Conservation (phyloP, 2,329 filamentous ascomycete genomes). For the Parafenestella ontariensis region DNA sequence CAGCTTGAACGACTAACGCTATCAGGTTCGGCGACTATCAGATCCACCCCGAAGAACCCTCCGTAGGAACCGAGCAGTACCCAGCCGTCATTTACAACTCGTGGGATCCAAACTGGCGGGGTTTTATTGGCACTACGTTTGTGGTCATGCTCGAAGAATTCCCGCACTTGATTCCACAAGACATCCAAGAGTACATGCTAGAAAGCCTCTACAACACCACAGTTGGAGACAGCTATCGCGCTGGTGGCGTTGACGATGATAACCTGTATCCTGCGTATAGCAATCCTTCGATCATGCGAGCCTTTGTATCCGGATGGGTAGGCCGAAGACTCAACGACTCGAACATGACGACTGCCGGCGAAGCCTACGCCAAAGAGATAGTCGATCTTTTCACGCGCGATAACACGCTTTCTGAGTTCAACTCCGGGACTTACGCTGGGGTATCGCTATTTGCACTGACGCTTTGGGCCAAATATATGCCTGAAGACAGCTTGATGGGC, state of each 20-base stretch:
- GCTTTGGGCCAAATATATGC: constrained; percentile 67
- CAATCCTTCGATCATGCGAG: constrained; percentile 69
- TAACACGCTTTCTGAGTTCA: constrained; percentile 68
- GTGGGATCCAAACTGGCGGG: constrained; percentile 71
- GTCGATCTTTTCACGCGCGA: constrained; percentile 63
- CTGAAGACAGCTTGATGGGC: constrained; percentile 61
- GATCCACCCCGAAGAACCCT: constrained; percentile 64
- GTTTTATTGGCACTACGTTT: constrained; percentile 66
- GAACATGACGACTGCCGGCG: constrained; percentile 67
- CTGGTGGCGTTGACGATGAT: constrained; percentile 65
- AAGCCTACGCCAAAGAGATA: constrained; percentile 63
- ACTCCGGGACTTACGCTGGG: constrained; percentile 68
- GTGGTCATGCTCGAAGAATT: constrained; percentile 68
- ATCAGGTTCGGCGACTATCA: constrained; percentile 60
- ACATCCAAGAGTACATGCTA: constrained; percentile 56
- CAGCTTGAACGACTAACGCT: not conserved
- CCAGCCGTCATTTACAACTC: constrained; percentile 60
- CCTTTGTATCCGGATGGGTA: constrained; percentile 66
- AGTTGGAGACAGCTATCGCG: constrained; percentile 67
- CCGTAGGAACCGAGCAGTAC: constrained; percentile 61
- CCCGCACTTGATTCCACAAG: constrained; percentile 53
- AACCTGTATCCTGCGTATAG: constrained; percentile 69
- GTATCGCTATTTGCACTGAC: constrained; percentile 66
- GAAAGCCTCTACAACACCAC: constrained; percentile 63
- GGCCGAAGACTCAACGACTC: constrained; percentile 60